Conservation (phyloP, 371 early-diverging fungal species). For the Vairimorpha ceranae region DNA sequence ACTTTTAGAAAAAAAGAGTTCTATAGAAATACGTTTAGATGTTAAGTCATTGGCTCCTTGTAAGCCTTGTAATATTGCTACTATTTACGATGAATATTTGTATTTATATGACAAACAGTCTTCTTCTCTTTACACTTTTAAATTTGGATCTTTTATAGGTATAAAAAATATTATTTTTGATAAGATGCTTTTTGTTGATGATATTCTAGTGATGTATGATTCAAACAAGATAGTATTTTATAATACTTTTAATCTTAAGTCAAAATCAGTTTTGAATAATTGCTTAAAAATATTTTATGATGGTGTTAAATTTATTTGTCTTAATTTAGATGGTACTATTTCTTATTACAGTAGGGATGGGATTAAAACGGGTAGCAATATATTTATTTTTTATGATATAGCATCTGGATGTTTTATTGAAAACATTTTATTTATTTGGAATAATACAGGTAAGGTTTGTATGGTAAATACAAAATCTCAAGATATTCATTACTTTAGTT, state of each 20-base stretch:
- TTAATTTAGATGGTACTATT: background rate
- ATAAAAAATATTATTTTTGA: background rate
- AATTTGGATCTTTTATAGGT: background rate
- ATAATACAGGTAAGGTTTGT: background rate
- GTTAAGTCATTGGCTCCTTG: background rate
- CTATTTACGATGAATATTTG: background rate
- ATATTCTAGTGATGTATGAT: background rate
- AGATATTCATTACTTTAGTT: background rate
- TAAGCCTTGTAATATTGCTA: background rate
- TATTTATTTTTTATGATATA: background rate
- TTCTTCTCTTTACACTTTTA: background rate
- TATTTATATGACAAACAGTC: background rate
- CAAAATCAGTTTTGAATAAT: background rate
- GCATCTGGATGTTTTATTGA: background rate
- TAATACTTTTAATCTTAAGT: background rate
- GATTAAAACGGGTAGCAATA: background rate
- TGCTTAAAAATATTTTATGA: background rate
- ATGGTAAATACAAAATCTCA: background rate
- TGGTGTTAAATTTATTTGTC: background rate
- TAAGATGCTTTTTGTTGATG: background rate
- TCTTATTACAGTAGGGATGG: slow-evolving; percentile 1
- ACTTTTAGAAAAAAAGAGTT: background rate
- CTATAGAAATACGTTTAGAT: background rate
- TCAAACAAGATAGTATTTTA: background rate
- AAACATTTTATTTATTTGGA: background rate